Evolutionary conservation across 2,329 filamentous ascomycete species (phyloP), one percentile per base, ranked within the genome.

Genomic region (Hypoxylon sp.): DNA sequence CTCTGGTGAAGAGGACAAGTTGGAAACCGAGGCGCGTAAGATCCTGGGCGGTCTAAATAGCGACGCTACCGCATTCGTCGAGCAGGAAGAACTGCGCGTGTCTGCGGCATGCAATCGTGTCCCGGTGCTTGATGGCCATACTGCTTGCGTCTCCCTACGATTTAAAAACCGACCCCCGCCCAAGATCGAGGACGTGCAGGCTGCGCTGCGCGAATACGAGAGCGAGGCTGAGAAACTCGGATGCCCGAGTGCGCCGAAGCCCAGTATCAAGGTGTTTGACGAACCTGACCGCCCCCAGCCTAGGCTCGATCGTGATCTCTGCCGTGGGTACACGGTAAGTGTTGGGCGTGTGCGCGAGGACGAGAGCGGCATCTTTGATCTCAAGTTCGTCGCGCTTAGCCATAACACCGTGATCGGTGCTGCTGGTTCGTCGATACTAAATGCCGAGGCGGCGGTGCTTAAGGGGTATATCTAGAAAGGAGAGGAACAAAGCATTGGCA

Each of bases 81-180:
- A 95, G 75, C 92, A 96, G 78, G 79, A 82, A 13, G 82, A 84
- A 47, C 87, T 98, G 62, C 87, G 87, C 68, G 89, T 98, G 58
- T 93, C 90, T 4, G 94, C 93, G 10, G 89, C 94, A 2, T 98
- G 95, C 82, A 98, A 95, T 75, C 89, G 95, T 65, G 95, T 98
- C 2, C 87, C 93, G n/a, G 95, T 98, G 17, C 87, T 97, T 60
- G 94, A 98, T 75, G 95, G 95, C 46, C 95, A 98, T 81, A 96
- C 91, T 57, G 94, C 92, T n/a, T 97, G 94, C 75, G 93, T 98
- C 8, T 95, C 92, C 6, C 83, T 98, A 66, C 85, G 87, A 58
- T 98, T 98, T 79, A 87, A 87, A 75, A 88, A 88, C 71, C 87
- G 90, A 37, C 91, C 92, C 1, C 81, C 89, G 4, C 94, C 94